Conservation (phyloP, 176 grass and related monocot genomes). For the Tuctoria greenei region DNA sequence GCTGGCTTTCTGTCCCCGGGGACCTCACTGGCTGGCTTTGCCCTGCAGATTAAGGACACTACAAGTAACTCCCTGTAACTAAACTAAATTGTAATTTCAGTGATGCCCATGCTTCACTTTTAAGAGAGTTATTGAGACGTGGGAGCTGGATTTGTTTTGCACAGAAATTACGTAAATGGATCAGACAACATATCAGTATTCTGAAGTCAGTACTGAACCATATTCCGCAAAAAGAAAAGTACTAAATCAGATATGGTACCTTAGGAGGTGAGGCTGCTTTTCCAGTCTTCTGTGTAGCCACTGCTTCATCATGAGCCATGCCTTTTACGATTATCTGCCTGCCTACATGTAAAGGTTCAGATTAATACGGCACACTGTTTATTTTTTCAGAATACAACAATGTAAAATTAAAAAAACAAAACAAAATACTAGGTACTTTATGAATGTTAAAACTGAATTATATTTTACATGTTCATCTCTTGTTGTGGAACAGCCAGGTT, state of each 20-base stretch:
- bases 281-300: conserved; percentile 58
- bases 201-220: background rate
- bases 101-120: background rate
- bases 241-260: conserved; percentile 42
- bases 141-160: background rate
- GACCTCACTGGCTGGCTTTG: no score
- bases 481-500: background rate
- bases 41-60: background rate
- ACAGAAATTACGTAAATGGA: background rate
- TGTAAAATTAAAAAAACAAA: background rate
- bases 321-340: background rate
- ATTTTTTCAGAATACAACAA: background rate
- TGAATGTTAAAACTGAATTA: background rate
- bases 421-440: conserved; percentile 21
- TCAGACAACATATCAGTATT: background rate
- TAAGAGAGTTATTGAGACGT: conserved; percentile 5
- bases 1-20: no score
- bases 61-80: background rate
- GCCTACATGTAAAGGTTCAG: conserved; percentile 28
- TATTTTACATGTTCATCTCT: background rate
- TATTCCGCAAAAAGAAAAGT: background rate
- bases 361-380: background rate
- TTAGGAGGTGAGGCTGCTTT: conserved; percentile 64
- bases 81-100: conserved; percentile 1
- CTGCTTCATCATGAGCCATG: conserved; percentile 75